Conservation (phyloP, 352 stramenopile species). For the Halophytophthora polymorphica region DNA sequence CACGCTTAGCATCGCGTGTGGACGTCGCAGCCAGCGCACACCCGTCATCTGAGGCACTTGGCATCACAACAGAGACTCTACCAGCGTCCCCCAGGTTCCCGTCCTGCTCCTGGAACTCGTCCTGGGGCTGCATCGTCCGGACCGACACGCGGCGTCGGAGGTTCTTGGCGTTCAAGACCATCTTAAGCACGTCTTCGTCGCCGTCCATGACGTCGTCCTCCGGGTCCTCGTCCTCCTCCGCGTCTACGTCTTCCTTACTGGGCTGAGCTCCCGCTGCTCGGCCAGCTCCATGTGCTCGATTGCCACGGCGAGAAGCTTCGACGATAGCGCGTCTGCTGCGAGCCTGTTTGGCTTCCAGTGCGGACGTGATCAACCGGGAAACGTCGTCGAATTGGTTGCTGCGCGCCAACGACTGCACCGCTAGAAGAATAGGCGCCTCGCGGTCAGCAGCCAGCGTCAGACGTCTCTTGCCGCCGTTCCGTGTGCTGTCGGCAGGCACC, state of each 20-base stretch:
- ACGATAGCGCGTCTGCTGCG: slow-evolving; percentile 1
- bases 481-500: background rate
- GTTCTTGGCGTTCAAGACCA: slow-evolving; percentile 14
- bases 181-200: slow-evolving; percentile 33
- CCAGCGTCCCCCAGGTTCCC: background rate
- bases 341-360: slow-evolving; percentile 13
- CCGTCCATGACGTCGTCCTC: slow-evolving; percentile 35
- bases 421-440: slow-evolving; percentile 31
- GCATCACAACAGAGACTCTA: background rate
- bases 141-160: slow-evolving; percentile 29
- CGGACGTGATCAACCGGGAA: slow-evolving; percentile 12
- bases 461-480: slow-evolving; percentile 12
- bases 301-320: no score
- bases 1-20: slow-evolving; percentile 20
- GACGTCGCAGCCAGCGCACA: slow-evolving; percentile 7
- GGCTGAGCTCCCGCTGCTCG: slow-evolving; percentile 1
- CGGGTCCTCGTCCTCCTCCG: slow-evolving; percentile 11
- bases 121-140: slow-evolving; percentile 13
- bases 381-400: slow-evolving; percentile 31
- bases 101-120: background rate
- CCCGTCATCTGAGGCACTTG: slow-evolving; percentile 13
- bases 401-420: slow-evolving; percentile 35
- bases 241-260: slow-evolving; percentile 9
- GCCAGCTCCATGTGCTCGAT: no score
- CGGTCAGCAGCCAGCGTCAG: slow-evolving; percentile 29